These are phyloP conservation scores for Tuctoria greenei DNA, from an alignment of 176 grass and related monocot species.

Conservation along the genomic window DNA sequence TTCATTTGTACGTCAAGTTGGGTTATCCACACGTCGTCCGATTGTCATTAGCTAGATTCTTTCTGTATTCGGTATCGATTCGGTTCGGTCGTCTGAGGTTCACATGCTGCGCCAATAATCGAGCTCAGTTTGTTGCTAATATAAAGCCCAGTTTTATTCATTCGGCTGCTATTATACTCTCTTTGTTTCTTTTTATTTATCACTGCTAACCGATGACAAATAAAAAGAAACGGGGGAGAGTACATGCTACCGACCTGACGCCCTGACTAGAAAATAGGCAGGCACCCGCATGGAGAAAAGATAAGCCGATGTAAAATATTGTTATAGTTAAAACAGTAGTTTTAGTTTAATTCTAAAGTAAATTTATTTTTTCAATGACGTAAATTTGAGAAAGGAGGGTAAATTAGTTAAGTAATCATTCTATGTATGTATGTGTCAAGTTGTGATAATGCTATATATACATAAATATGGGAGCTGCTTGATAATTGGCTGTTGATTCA, in stretches of 20 bases:
- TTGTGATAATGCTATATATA: background rate
- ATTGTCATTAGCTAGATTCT: background rate
- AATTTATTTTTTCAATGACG: too few relatives aligned
- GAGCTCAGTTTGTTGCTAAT: background rate
- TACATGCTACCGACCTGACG: slow-evolving; percentile 27
- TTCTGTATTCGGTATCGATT: background rate
- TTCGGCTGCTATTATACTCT: too few relatives aligned
- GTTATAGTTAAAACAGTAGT: too few relatives aligned
- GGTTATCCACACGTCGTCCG: background rate
- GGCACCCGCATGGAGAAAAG: background rate
- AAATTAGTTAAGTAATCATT: too few relatives aligned
- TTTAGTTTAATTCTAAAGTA: too few relatives aligned
- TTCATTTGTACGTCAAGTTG: background rate
- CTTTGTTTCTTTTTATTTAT: too few relatives aligned
- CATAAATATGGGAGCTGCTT: background rate
- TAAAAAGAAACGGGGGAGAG: too few relatives aligned
- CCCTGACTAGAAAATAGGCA: slow-evolving; percentile 1
- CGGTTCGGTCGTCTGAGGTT: background rate
- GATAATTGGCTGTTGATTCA: background rate
- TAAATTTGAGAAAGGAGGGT: too few relatives aligned
- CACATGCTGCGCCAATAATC: background rate
- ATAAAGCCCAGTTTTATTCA: background rate
- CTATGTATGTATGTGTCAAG: slow-evolving; percentile 6
- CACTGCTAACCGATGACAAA: too few relatives aligned
- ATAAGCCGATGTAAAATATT: background rate